Conservation (phyloP, 805 yeast species). For the Tetrapisispora phaffii region DNA sequence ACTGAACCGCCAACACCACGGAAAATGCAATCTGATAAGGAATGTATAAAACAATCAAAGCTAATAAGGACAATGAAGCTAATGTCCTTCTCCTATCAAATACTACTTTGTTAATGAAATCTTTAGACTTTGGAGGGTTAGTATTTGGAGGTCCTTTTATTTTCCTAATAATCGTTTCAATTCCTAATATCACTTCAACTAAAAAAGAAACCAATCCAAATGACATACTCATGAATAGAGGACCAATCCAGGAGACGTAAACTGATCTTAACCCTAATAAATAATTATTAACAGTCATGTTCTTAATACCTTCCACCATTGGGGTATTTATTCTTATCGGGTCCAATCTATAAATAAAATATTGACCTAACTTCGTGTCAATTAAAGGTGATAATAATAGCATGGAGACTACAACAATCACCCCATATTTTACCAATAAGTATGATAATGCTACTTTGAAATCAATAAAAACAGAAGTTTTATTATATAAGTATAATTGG, state of each 20-base stretch:
- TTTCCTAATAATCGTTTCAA: slow-evolving; percentile 4
- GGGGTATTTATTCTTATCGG: slow-evolving; percentile 44
- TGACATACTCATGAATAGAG: slow-evolving; percentile 35
- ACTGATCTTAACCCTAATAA: slow-evolving; percentile 59
- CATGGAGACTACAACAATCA: slow-evolving; percentile 21
- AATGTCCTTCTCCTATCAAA: slow-evolving; percentile 23
- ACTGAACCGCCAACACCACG: slow-evolving; percentile 50
- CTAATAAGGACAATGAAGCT: slow-evolving; percentile 32
- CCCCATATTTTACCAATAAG: slow-evolving; percentile 27
- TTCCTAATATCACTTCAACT: background rate
- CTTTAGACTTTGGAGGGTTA: background rate
- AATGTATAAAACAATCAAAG: slow-evolving; percentile 48
- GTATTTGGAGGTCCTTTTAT: background rate
- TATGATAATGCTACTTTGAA: slow-evolving; percentile 38
- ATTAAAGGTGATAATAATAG: slow-evolving; percentile 33
- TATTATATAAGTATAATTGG: slow-evolving; percentile 43
- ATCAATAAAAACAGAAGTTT: slow-evolving; percentile 33
- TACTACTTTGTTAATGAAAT: background rate
- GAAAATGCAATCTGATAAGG: slow-evolving; percentile 77
- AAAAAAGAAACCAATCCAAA: slow-evolving; percentile 12
- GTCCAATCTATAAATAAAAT: slow-evolving; percentile 37
- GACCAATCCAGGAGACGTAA: slow-evolving; percentile 48
- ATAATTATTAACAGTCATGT: slow-evolving; percentile 43
- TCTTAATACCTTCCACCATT: slow-evolving; percentile 30
- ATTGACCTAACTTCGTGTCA: slow-evolving; percentile 29